Evolutionary conservation across 495 filamentous ascomycete genomes (phyloP).

Genomic region (Penicillium flavigenum): DNA sequence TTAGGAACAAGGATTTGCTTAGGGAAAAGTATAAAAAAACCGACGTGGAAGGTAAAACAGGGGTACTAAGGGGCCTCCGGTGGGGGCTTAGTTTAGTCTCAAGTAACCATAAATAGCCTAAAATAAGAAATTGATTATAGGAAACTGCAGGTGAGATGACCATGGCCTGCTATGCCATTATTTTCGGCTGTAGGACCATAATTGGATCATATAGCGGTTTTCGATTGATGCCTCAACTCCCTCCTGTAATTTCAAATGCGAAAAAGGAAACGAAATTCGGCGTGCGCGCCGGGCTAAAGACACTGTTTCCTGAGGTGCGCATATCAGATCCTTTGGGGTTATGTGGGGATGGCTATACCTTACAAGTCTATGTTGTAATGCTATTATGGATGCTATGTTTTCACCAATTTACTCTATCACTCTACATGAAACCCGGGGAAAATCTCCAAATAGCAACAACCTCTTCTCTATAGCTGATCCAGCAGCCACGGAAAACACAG

Average conservation of each 20-base stretch:
- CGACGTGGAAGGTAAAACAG: too few relatives aligned
- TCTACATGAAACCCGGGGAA: not conserved
- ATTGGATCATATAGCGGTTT: too few relatives aligned
- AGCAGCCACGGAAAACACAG: conserved; percentile 20
- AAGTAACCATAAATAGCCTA: too few relatives aligned
- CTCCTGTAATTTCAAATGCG: not conserved
- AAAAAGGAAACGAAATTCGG: not conserved
- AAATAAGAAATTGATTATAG: too few relatives aligned
- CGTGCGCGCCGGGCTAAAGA: not conserved
- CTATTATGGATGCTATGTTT: not conserved
- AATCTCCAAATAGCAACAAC: not conserved
- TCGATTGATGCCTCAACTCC: not conserved
- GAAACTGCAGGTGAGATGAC: too few relatives aligned
- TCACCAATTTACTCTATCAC: not conserved
- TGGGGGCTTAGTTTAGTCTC: too few relatives aligned
- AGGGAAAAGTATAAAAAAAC: too few relatives aligned
- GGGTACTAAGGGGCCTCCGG: too few relatives aligned
- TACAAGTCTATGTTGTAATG: not conserved
- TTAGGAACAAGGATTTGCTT: too few relatives aligned
- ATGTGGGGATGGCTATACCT: not conserved
- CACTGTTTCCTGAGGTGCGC: not conserved
- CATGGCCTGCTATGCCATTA: too few relatives aligned
- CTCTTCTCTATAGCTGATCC: conserved; percentile 21
- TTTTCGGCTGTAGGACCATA: too few relatives aligned
- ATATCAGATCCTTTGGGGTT: not conserved